Percentiles rank a stretch among this genome's conserved stretches.
Conservation (phyloP, 352 stramenopile species). For the Pythium apleroticum region DNA sequence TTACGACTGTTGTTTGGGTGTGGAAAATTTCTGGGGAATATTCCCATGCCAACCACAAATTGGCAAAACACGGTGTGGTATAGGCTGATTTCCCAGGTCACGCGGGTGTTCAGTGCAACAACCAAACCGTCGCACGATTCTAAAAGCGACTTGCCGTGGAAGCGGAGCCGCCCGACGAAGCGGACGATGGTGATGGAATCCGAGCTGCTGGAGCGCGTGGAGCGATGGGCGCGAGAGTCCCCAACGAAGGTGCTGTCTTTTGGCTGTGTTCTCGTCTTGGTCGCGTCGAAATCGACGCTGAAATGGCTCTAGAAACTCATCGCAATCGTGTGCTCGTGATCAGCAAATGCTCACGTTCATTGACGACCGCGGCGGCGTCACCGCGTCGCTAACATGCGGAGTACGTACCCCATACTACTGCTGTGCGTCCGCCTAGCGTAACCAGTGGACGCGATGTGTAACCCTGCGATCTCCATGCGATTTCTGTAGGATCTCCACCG, state of each 20-base stretch:
- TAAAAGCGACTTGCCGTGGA: constrained; percentile 2
- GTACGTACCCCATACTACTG: constrained; percentile 29
- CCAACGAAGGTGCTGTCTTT: constrained; percentile 46
- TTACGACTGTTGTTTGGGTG: background rate
- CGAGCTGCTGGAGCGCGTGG: constrained; percentile 68
- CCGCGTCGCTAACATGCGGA: constrained; percentile 49
- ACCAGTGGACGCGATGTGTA: background rate
- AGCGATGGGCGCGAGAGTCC: constrained; percentile 76
- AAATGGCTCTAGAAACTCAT: constrained; percentile 10
- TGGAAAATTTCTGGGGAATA: background rate
- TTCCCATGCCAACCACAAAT: background rate
- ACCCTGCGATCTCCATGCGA: background rate
- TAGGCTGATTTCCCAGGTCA: background rate
- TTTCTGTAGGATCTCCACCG: constrained; percentile 58
- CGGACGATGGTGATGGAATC: constrained; percentile 52
- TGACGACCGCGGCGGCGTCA: constrained; percentile 61
- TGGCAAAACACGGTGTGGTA: background rate
- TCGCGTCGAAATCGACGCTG: constrained; percentile 5
- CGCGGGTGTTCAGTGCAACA: background rate
- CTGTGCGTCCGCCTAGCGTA: background rate
- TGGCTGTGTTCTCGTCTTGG: background rate
- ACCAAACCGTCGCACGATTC: background rate
- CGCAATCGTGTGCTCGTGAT: background rate
- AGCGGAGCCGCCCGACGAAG: background rate
- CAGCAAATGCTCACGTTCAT: constrained; percentile 79